Evolutionary conservation across 257 asterid genomes (phyloP).

Genomic region (Lycium barbarum): DNA sequence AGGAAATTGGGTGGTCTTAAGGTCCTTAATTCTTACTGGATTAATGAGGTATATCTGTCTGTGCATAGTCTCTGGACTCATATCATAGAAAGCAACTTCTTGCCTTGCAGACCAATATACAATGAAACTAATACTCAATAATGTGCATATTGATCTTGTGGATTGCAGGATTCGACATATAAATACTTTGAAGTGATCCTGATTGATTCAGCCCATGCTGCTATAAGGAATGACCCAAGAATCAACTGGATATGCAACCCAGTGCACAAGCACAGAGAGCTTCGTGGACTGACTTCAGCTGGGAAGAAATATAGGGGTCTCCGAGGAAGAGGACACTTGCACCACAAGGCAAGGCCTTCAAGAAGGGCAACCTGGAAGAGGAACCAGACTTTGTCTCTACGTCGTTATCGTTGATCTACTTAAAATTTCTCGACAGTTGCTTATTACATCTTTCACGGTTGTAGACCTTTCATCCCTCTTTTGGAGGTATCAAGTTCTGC

Average conservation of each 20-base stretch:
- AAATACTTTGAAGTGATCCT: constrained; percentile 26
- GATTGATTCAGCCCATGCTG: constrained; percentile 22
- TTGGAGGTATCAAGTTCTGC: background rate
- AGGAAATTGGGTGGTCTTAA: background rate
- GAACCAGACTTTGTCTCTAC: constrained; percentile 23
- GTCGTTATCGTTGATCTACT: constrained; percentile 20
- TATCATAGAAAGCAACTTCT: background rate
- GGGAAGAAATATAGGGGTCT: constrained; percentile 29
- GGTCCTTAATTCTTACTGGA: constrained; percentile 28
- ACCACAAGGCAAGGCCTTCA: constrained; percentile 24
- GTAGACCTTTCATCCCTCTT: background rate
- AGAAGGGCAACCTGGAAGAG: constrained; percentile 30
- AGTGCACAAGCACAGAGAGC: constrained; percentile 27
- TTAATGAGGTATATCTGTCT: constrained; percentile 15
- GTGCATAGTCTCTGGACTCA: background rate
- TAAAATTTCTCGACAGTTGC: background rate
- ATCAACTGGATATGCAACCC: constrained; percentile 30
- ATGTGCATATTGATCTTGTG: background rate
- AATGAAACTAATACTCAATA: background rate
- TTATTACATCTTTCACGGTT: background rate
- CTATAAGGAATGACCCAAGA: constrained; percentile 29
- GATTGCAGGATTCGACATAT: constrained; percentile 25
- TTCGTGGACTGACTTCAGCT: constrained; percentile 27
- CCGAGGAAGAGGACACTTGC: constrained; percentile 27
- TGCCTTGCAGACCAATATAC: background rate